Evolutionary conservation across 768 basidiomycete genomes (phyloP).

Genomic region (Serendipita sp.): DNA sequence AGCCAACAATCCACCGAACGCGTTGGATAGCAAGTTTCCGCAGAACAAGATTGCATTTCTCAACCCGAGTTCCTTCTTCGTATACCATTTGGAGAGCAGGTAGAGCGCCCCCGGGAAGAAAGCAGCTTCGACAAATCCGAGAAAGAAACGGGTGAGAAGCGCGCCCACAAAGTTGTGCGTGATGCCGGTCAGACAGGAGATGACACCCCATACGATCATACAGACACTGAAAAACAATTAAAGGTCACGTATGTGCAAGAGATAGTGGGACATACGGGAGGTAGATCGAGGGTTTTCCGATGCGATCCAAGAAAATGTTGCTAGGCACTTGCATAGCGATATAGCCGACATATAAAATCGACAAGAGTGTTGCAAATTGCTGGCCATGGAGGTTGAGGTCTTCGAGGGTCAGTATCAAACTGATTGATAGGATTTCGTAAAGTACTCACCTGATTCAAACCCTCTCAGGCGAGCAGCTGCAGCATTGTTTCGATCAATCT

Average conservation of each 20-base stretch:
- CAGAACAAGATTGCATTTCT: conserved; percentile 53
- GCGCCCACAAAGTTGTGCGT: conserved; percentile 40
- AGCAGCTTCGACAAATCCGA: conserved; percentile 54
- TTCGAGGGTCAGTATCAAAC: background rate
- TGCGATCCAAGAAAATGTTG: conserved; percentile 52
- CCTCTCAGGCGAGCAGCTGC: conserved; percentile 55
- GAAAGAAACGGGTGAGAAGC: conserved; percentile 52
- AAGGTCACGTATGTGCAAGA: conserved; percentile 7
- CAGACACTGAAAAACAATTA: conserved; percentile 41
- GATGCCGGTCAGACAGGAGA: conserved; percentile 26
- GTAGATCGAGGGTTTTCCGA: conserved; percentile 41
- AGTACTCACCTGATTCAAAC: conserved; percentile 37
- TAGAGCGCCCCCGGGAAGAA: conserved; percentile 59
- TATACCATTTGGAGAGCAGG: conserved; percentile 46
- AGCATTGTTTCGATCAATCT: conserved; percentile 61
- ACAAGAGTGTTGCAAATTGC: conserved; percentile 51
- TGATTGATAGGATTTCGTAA: background rate
- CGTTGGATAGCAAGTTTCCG: conserved; percentile 63
- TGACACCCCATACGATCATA: conserved; percentile 56
- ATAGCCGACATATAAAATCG: conserved; percentile 55
- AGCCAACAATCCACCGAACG: conserved; percentile 64
- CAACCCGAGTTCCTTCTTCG: conserved; percentile 48
- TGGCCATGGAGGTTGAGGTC: conserved; percentile 42
- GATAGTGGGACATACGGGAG: background rate
- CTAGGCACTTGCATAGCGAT: conserved; percentile 67